phyloP scores from a whole-genome alignment of 495 filamentous ascomycete genomes.

The Neurospora sp. region DNA sequence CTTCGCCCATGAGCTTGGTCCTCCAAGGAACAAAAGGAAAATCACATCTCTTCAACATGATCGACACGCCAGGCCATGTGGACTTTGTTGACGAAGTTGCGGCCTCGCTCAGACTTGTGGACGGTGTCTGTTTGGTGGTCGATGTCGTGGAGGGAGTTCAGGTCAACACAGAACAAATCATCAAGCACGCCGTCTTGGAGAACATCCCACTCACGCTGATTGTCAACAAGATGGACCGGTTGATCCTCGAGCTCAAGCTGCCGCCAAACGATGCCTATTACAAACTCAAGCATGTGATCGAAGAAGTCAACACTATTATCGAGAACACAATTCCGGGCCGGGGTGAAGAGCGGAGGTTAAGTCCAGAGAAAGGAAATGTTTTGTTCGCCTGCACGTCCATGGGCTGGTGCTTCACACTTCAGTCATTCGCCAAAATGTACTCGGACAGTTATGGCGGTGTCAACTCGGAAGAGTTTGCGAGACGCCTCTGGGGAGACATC shows the following conservation, averaged over 20 bases:
- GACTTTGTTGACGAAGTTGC: constrained; percentile 98
- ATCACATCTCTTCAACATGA: constrained; percentile 89
- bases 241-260: constrained; percentile 90
- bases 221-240: constrained; percentile 93
- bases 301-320: constrained; percentile 94
- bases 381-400: constrained; percentile 86
- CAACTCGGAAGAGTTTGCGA: constrained; percentile 67
- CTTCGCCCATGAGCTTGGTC: constrained; percentile 89
- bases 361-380: constrained; percentile 95
- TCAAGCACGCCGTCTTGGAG: constrained; percentile 88
- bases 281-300: constrained; percentile 95
- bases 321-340: constrained; percentile 77
- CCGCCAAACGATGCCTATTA: constrained; percentile 96
- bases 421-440: constrained; percentile 94
- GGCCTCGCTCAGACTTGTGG: constrained; percentile 72
- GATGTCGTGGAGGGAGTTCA: constrained; percentile 98
- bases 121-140: constrained; percentile 87
- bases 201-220: constrained; percentile 81
- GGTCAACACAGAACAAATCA: constrained; percentile 90
- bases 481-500: constrained; percentile 88
- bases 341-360: constrained; percentile 70
- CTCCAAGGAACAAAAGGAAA: constrained; percentile 81
- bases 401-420: constrained; percentile 93
- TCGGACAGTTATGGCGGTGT: constrained; percentile 75
- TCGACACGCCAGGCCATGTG: constrained; percentile 95